Percentiles rank a stretch among this genome's conserved stretches.
Conservation (phyloP, 306 rosid species). For the Cercis canadensis region DNA sequence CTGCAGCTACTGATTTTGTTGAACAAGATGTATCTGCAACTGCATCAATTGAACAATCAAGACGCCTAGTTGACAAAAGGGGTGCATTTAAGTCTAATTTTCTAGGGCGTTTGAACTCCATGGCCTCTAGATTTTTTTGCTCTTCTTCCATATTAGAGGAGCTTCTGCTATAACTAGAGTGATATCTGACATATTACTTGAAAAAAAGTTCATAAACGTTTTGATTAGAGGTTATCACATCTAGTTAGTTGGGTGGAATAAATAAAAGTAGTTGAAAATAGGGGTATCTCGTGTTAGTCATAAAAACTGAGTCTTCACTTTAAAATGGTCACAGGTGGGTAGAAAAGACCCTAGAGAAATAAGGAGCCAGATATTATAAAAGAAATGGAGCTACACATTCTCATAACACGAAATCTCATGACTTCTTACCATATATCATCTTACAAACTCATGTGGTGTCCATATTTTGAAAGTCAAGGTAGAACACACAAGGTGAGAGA, state of each 20-base stretch:
- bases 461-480: too few relatives aligned
- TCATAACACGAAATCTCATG: too few relatives aligned
- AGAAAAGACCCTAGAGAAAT: constrained; percentile 16
- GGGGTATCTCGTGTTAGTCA: constrained; percentile 62
- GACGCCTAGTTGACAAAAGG: constrained; percentile 70
- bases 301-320: constrained; percentile 48
- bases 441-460: too few relatives aligned
- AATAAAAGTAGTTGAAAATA: constrained; percentile 54
- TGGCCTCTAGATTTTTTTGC: constrained; percentile 26
- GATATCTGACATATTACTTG: constrained; percentile 22
- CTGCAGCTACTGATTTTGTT: constrained; percentile 1
- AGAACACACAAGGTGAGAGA: too few relatives aligned
- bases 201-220: constrained; percentile 17
- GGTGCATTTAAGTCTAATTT: constrained; percentile 76
- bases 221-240: constrained; percentile 28
- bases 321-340: constrained; percentile 50
- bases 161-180: constrained; percentile 30
- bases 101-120: constrained; percentile 53
- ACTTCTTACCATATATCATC: too few relatives aligned
- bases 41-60: not conserved
- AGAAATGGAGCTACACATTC: too few relatives aligned
- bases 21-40: constrained; percentile 38
- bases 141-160: constrained; percentile 2
- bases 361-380: too few relatives aligned
- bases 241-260: constrained; percentile 49